These are phyloP conservation scores for Panaeolus cyanescens DNA, from an alignment of 768 basidiomycete genomes.

Conservation along the genomic window DNA sequence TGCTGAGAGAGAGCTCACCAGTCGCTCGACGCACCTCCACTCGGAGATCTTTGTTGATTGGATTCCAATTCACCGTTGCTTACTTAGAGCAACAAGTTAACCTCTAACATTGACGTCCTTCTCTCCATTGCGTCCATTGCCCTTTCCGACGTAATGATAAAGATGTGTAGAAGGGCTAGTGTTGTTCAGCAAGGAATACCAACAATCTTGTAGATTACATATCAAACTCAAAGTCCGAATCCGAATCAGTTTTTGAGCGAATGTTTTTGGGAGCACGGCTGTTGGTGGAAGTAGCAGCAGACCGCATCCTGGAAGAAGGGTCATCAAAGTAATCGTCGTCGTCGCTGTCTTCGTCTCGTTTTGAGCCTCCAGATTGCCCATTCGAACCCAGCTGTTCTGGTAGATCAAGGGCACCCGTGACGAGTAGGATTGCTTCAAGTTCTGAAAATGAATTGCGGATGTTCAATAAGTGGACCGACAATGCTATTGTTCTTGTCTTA, in stretches of 20 bases:
- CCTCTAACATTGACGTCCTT: not conserved
- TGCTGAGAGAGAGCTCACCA: too few relatives aligned
- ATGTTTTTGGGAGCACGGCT: conserved; percentile 55
- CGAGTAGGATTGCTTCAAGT: conserved; percentile 68
- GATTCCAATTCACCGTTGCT: too few relatives aligned
- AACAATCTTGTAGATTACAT: too few relatives aligned
- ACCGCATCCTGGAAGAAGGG: conserved; percentile 55
- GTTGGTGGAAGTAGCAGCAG: conserved; percentile 60
- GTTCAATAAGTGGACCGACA: conserved; percentile 5
- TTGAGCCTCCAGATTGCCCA: not conserved
- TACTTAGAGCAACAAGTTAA: not conserved
- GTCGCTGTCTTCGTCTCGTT: conserved; percentile 40
- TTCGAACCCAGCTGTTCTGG: conserved; percentile 43
- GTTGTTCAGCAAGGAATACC: too few relatives aligned
- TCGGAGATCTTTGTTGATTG: too few relatives aligned
- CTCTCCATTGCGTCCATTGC: not conserved
- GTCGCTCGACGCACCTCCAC: too few relatives aligned
- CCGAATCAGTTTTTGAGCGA: conserved; percentile 45
- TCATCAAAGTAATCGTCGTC: conserved; percentile 48
- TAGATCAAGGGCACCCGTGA: conserved; percentile 65
- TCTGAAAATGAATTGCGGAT: conserved; percentile 38
- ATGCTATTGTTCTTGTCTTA: conserved; percentile 26
- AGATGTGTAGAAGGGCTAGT: too few relatives aligned
- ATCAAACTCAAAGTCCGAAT: conserved; percentile 84
- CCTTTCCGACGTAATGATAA: not conserved